These are phyloP conservation scores for Paecilomyces sp. DNA, from an alignment of 2,329 filamentous ascomycete species.

Conservation along the genomic window DNA sequence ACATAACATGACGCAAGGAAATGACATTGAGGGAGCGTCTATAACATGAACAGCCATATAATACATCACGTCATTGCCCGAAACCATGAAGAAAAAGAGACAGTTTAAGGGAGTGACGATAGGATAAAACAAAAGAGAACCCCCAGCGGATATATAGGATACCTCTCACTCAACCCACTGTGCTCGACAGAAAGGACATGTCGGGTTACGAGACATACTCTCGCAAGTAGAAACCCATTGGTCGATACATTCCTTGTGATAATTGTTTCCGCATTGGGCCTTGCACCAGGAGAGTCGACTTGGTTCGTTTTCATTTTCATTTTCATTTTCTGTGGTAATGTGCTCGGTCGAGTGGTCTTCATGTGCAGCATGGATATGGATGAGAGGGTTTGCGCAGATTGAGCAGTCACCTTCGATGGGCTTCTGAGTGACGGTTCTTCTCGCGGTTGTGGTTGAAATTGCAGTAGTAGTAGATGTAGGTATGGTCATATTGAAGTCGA, in stretches of 20 bases:
- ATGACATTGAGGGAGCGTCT: background rate
- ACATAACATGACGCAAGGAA: background rate
- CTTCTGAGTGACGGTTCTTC: background rate
- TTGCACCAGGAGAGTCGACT: constrained; percentile 8
- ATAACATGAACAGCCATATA: background rate
- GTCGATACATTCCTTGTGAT: constrained; percentile 8
- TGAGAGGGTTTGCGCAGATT: constrained; percentile 3
- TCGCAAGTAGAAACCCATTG: constrained; percentile 4
- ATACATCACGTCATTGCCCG: background rate
- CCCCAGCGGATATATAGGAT: too few species aligned
- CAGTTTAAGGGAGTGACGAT: background rate
- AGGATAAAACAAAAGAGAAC: background rate
- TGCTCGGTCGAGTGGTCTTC: constrained; percentile 1
- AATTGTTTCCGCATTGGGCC: constrained; percentile 10
- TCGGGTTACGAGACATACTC: background rate
- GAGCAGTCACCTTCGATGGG: constrained; percentile 6
- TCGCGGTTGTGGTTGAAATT: background rate
- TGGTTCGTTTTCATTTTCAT: background rate
- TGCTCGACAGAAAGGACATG: background rate
- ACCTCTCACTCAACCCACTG: background rate
- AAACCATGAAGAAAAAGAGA: background rate
- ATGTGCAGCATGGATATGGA: background rate
- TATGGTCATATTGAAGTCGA: background rate
- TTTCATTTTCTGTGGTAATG: too few species aligned
- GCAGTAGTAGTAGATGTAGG: background rate